Percentiles rank a stretch among this genome's conserved stretches.
Evolutionary conservation across 345 rosid species (phyloP).

Genomic region (Dipteronia dyeriana): DNA sequence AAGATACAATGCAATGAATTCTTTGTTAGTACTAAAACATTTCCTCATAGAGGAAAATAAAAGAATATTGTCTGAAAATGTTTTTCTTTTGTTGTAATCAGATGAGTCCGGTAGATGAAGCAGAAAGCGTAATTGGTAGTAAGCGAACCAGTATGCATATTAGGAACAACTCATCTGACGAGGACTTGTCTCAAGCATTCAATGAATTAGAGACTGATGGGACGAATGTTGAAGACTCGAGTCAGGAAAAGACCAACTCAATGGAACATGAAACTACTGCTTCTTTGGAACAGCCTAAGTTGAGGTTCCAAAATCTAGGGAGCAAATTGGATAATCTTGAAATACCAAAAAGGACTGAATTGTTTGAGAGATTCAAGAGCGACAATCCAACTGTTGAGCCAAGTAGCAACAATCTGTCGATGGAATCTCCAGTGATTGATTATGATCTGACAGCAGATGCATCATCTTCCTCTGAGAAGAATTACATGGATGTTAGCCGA

Average conservation of each 20-base stretch:
- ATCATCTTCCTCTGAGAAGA: conserved; percentile 25
- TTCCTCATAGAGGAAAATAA: not conserved
- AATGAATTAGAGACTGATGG: conserved; percentile 37
- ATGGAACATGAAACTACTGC: conserved; percentile 33
- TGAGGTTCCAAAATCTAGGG: conserved; percentile 23
- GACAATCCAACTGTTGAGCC: conserved; percentile 26
- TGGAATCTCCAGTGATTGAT: conserved; percentile 28
- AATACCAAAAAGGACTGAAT: conserved; percentile 41
- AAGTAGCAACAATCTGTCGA: conserved; percentile 18
- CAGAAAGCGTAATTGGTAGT: conserved; percentile 32
- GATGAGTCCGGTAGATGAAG: conserved; percentile 74
- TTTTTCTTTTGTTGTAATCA: conserved; percentile 32
- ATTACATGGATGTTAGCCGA: conserved; percentile 16
- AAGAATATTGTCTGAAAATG: conserved; percentile 19
- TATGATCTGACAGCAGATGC: conserved; percentile 44
- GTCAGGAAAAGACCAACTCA: conserved; percentile 29
- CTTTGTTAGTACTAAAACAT: not conserved
- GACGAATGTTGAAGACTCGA: conserved; percentile 24
- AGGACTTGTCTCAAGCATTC: conserved; percentile 35
- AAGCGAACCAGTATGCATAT: conserved; percentile 53
- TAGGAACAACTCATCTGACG: conserved; percentile 67
- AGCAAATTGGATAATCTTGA: conserved; percentile 46
- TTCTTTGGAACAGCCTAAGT: conserved; percentile 21
- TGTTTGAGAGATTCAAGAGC: conserved; percentile 23
- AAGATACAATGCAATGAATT: conserved; percentile 11